Percentiles rank a stretch among this genome's conserved stretches.
phyloP scores from a whole-genome alignment of 2,329 filamentous ascomycete species.

The Cadophora gregata region DNA sequence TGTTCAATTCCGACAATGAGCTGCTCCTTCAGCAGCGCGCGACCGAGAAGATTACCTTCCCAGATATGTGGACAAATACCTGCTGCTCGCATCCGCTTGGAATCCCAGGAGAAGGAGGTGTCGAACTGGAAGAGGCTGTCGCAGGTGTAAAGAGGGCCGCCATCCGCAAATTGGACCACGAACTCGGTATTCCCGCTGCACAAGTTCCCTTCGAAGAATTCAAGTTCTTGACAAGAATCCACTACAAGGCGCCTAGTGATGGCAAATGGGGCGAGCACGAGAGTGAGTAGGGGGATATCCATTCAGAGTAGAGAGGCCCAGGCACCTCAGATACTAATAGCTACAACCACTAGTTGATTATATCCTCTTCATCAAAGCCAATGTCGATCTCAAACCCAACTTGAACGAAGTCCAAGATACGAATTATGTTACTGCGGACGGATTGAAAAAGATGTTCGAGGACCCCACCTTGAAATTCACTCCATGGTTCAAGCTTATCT shows the following conservation, averaged over 20 bases:
- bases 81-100: conserved; percentile 98
- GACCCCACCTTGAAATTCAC: conserved; percentile 86
- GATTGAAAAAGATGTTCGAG: conserved; percentile 84
- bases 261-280: conserved; percentile 99
- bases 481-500: conserved; percentile 99
- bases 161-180: conserved; percentile 91
- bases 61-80: conserved; percentile 99
- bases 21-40: conserved; percentile 95
- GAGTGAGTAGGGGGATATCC: conserved; percentile 66
- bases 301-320: not conserved
- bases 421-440: conserved; percentile 81
- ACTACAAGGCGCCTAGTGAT: conserved; percentile 96
- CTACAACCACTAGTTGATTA: conserved; percentile 76
- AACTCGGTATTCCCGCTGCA: conserved; percentile 86
- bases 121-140: conserved; percentile 78
- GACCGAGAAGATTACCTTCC: conserved; percentile 97
- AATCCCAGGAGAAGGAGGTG: conserved; percentile 88
- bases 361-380: conserved; percentile 96
- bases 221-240: conserved; percentile 92
- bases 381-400: conserved; percentile 83
- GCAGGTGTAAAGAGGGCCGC: conserved; percentile 90
- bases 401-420: conserved; percentile 88
- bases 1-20: conserved; percentile 93
- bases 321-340: conserved; percentile 20
- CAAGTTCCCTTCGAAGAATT: conserved; percentile 94